Evolutionary conservation across 106 monocot genomes (phyloP).

Genomic region (Platanthera guangdongensis): DNA sequence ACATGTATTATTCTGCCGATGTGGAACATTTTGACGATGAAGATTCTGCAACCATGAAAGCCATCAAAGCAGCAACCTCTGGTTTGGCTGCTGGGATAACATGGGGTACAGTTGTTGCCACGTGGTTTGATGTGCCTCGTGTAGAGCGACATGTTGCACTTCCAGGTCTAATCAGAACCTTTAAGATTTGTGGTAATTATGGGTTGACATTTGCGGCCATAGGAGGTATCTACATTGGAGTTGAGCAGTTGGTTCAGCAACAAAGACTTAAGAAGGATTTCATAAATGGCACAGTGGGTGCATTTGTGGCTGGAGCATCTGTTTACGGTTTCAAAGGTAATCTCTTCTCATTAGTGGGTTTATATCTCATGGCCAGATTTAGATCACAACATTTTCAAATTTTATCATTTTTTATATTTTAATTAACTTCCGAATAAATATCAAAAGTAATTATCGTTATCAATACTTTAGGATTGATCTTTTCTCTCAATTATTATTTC

Average conservation of each 20-base stretch:
- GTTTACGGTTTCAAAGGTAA: constrained; percentile 58
- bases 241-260: constrained; percentile 75
- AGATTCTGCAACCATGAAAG: constrained; percentile 64
- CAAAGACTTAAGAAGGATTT: constrained; percentile 81
- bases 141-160: constrained; percentile 86
- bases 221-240: constrained; percentile 86
- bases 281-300: constrained; percentile 81
- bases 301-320: constrained; percentile 82
- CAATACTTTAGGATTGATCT: neutral
- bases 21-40: constrained; percentile 51
- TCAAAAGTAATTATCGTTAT: neutral
- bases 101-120: constrained; percentile 91
- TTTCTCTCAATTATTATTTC: neutral
- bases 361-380: neutral
- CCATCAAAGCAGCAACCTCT: constrained; percentile 70
- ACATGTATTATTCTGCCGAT: constrained; percentile 56
- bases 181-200: constrained; percentile 81
- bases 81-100: constrained; percentile 69
- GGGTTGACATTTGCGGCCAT: constrained; percentile 80
- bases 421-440: neutral
- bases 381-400: neutral
- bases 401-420: neutral
- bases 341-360: neutral
- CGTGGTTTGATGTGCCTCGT: constrained; percentile 90
- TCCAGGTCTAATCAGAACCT: constrained; percentile 76